Percentiles rank a stretch among this genome's conserved stretches.
These are phyloP conservation scores for Onygenales sp. DNA, from an alignment of 2,329 filamentous ascomycete species.

Conservation along the genomic window DNA sequence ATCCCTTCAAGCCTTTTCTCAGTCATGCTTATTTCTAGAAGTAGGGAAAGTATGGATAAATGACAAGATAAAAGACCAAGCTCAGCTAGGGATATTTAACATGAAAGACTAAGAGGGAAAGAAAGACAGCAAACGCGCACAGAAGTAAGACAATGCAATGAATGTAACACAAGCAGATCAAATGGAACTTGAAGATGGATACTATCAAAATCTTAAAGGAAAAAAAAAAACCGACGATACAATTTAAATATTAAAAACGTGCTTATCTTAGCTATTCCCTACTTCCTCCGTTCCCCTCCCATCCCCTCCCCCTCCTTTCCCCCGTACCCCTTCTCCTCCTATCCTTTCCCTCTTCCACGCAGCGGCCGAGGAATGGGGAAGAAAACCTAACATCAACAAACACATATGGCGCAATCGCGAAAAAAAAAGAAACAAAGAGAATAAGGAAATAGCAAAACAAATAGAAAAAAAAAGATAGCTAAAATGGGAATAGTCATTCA, in stretches of 20 bases:
- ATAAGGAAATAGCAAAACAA: not conserved
- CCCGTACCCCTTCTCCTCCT: not conserved
- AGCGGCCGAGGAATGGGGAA: not conserved
- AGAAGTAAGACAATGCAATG: not conserved
- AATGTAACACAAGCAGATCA: not conserved
- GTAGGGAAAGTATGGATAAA: too few species aligned
- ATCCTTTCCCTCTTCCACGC: not conserved
- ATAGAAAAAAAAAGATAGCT: not conserved
- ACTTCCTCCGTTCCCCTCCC: not conserved
- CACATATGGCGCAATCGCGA: not conserved
- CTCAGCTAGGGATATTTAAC: too few species aligned
- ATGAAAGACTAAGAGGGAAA: too few species aligned
- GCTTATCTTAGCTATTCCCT: not conserved
- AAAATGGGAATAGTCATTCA: conserved; percentile 5
- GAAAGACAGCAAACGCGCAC: too few species aligned
- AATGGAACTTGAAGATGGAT: not conserved
- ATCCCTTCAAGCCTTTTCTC: too few species aligned
- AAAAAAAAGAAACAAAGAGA: not conserved
- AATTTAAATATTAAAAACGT: conserved; percentile 4
- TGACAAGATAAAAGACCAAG: too few species aligned
- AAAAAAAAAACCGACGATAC: conserved; percentile 1
- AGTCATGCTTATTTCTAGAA: too few species aligned
- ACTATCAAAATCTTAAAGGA: not conserved
- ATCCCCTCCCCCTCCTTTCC: not conserved
- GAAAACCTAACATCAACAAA: not conserved